Percentiles rank a stretch among this genome's conserved stretches.
Conservation (phyloP, 2,329 filamentous ascomycete genomes). For the Cryphonectria naterciae region DNA sequence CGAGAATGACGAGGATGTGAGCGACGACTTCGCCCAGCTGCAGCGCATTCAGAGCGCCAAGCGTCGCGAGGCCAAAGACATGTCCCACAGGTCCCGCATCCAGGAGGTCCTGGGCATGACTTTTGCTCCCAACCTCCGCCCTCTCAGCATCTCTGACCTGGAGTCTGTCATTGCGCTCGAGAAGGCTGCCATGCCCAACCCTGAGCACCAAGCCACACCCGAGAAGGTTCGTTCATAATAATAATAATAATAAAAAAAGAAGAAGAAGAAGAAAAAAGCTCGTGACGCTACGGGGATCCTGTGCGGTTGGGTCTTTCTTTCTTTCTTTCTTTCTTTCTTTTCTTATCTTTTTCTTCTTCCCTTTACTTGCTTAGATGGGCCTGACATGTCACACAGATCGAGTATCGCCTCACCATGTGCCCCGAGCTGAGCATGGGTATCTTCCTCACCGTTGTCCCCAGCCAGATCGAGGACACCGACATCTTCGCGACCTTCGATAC, state of each 20-base stretch:
- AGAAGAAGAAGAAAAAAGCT: not conserved
- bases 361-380: not conserved
- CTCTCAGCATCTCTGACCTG: conserved; percentile 69
- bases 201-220: conserved; percentile 52
- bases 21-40: conserved; percentile 38
- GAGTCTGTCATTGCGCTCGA: conserved; percentile 62
- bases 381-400: conserved; percentile 56
- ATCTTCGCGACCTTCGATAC: conserved; percentile 55
- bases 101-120: conserved; percentile 55
- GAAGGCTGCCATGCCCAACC: conserved; percentile 56
- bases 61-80: conserved; percentile 42
- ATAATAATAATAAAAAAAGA: no score
- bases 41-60: conserved; percentile 47
- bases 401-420: conserved; percentile 75
- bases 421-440: conserved; percentile 79
- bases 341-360: not conserved
- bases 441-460: conserved; percentile 67
- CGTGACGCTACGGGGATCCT: not conserved
- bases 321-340: not conserved
- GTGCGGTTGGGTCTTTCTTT: not conserved
- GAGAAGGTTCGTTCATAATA: conserved; percentile 53
- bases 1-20: conserved; percentile 37
- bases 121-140: conserved; percentile 74
- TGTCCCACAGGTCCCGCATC: conserved; percentile 40
- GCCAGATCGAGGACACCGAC: conserved; percentile 50